These are phyloP conservation scores for Jackrogersella multiformis DNA, from an alignment of 495 filamentous ascomycete genomes.

Conservation along the genomic window DNA sequence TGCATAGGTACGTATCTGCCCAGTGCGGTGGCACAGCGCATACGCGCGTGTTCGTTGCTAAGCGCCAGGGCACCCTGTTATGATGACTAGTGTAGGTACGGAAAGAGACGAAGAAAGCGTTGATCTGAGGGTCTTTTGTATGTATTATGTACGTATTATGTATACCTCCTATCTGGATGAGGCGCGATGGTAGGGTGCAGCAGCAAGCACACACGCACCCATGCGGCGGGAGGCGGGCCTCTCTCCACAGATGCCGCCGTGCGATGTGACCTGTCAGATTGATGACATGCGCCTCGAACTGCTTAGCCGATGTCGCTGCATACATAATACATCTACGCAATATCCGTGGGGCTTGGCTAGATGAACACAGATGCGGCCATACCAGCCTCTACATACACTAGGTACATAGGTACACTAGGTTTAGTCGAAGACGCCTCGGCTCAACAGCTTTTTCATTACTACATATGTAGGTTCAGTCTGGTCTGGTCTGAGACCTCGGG, in stretches of 20 bases:
- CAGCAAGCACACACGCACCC: slow-evolving; percentile 25
- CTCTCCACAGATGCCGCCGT: slow-evolving; percentile 44
- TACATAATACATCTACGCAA: slow-evolving; percentile 3
- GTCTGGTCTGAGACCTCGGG: slow-evolving; percentile 26
- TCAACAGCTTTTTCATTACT: no score
- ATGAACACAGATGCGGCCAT: not conserved
- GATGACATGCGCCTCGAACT: slow-evolving; percentile 43
- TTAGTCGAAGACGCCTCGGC: not conserved
- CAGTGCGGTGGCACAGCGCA: slow-evolving; percentile 4
- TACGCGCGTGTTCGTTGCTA: not conserved
- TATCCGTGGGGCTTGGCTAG: slow-evolving; percentile 8
- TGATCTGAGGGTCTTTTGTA: no score
- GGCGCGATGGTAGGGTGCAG: slow-evolving; percentile 34
- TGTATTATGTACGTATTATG: not conserved
- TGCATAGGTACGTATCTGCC: no score
- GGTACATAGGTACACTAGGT: no score
- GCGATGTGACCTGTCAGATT: slow-evolving; percentile 48
- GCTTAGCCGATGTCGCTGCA: slow-evolving; percentile 34
- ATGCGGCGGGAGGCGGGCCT: slow-evolving; percentile 37
- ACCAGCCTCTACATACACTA: no score
- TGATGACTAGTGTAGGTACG: no score
- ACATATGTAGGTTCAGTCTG: not conserved
- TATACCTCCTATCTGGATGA: slow-evolving; percentile 18
- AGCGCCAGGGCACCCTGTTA: no score
- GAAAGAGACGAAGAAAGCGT: not conserved